Percentiles rank a stretch among this genome's conserved stretches.
Evolutionary conservation across 306 rosid genomes (phyloP).

Genomic region (Morella rubra): DNA sequence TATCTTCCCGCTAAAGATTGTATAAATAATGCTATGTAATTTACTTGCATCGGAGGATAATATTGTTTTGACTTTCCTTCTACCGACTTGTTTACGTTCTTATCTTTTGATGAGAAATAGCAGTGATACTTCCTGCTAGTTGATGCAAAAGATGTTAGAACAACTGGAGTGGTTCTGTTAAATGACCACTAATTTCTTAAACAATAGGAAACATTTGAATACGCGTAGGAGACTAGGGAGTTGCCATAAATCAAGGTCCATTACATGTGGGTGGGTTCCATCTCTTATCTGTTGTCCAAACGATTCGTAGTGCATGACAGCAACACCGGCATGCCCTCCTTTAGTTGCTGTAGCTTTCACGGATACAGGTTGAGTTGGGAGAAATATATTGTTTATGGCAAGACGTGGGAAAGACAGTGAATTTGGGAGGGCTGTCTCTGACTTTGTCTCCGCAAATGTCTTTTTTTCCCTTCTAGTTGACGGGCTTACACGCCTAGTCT

Average conservation of each 20-base stretch:
- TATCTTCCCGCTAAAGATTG: slow-evolving; percentile 38
- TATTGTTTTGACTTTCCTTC: slow-evolving; percentile 2
- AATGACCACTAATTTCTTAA: background rate
- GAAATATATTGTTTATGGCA: too few relatives aligned
- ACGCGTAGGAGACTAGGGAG: too few relatives aligned
- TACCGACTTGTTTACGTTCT: too few relatives aligned
- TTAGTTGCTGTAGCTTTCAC: background rate
- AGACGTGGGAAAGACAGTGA: background rate
- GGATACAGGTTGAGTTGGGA: background rate
- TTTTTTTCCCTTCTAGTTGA: too few relatives aligned
- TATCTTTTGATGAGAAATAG: background rate
- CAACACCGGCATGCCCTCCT: background rate
- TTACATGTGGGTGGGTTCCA: slow-evolving; percentile 12
- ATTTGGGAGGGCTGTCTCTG: background rate
- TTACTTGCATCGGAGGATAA: slow-evolving; percentile 7
- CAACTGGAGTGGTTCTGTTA: background rate
- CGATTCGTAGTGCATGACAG: background rate
- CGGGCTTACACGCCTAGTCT: too few relatives aligned
- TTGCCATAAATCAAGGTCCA: background rate
- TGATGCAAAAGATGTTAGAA: background rate
- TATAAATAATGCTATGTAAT: slow-evolving; percentile 28
- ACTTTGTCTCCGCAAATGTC: background rate
- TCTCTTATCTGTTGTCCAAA: background rate
- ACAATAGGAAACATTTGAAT: background rate
- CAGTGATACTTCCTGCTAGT: background rate